phyloP scores from a whole-genome alignment of 2,329 filamentous ascomycete genomes.

The Apiospora marii region DNA sequence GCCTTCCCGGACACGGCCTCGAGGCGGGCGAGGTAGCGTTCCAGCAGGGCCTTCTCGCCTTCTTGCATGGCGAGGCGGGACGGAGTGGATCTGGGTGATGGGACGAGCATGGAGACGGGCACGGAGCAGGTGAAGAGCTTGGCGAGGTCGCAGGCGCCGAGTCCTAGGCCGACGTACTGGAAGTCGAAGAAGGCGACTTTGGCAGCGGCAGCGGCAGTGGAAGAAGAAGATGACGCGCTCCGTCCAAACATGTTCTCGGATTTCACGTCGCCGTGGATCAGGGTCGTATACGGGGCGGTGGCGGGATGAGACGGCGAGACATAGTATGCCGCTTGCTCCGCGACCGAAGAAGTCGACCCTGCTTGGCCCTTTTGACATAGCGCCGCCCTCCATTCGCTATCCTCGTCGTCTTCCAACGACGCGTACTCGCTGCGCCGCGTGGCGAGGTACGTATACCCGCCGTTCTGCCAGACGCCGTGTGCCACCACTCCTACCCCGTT shows the following conservation, averaged over 20 bases:
- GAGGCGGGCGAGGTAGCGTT: constrained; percentile 54
- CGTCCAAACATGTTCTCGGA: constrained; percentile 71
- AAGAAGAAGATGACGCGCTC: background rate
- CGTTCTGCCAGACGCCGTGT: constrained; percentile 65
- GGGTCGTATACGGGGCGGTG: constrained; percentile 57
- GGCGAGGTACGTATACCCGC: constrained; percentile 73
- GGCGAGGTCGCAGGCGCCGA: constrained; percentile 71
- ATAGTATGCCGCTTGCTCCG: constrained; percentile 61
- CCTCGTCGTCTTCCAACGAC: constrained; percentile 51
- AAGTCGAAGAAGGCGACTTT: constrained; percentile 73
- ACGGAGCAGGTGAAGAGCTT: constrained; percentile 74
- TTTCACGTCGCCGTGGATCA: constrained; percentile 75
- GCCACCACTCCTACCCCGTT: constrained; percentile 25
- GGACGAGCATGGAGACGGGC: constrained; percentile 59
- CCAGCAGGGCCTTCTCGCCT: constrained; percentile 60
- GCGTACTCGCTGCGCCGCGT: constrained; percentile 66
- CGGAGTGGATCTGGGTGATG: constrained; percentile 37
- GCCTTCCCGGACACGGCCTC: constrained; percentile 33
- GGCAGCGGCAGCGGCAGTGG: constrained; percentile 44
- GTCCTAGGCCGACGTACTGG: constrained; percentile 70
- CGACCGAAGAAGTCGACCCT: constrained; percentile 42
- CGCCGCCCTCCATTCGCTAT: constrained; percentile 62
- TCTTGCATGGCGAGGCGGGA: constrained; percentile 55
- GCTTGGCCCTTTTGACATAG: constrained; percentile 49
- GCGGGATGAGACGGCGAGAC: constrained; percentile 49